Evolutionary conservation across 441 rosid genomes (phyloP), one percentile per base, ranked within the genome.

Genomic region (Flueggea neowawraea): DNA sequence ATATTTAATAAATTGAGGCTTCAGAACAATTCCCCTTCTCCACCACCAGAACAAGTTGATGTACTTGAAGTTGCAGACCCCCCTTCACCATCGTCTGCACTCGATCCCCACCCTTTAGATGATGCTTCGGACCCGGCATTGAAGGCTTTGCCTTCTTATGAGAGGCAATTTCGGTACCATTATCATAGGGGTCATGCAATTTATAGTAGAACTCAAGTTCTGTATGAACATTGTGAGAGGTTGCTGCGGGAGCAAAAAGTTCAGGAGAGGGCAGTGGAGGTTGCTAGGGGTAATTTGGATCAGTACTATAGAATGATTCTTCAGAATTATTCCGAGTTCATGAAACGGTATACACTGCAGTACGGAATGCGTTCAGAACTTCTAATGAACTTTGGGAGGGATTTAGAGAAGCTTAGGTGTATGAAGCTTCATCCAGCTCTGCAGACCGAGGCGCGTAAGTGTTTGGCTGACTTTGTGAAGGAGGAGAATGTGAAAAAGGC

Each of bases 61-160:
- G 53, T 78, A 6, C 71, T 66, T 31, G 97, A 84, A 54, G 71
- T 82, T 57, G 64, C 77, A 11, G 94, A 84, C 36, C 90, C 91
- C 66, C 78, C 75, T 3, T 62, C 78, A 1, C 88, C 85, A 0
- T 78, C 79, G 56, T 61, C 82, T 4, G 57, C 78, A 1, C 82
- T 72, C 16, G 84, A 84, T n/a, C 89, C 86, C 11, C 96, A 92
- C 65, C 92, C 95, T 55, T 70, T 87, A 64, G 98, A 90, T 63
- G 95, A 90, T 80, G 94, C 93, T 28, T 63, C 76, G 0, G 98
- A 95, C 73, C 99, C 98, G 44, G 98, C 98, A 66, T 73, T 95
- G 76, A 95, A 88, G 84, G 96, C 96, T 32, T 80, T 92, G 74
- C 95, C 97, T 75, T 81, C 88, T 43, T 95, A 92, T 63, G 97